These are phyloP conservation scores for Yarrowia yakushimensis DNA, from an alignment of 805 yeast species.

Conservation along the genomic window DNA sequence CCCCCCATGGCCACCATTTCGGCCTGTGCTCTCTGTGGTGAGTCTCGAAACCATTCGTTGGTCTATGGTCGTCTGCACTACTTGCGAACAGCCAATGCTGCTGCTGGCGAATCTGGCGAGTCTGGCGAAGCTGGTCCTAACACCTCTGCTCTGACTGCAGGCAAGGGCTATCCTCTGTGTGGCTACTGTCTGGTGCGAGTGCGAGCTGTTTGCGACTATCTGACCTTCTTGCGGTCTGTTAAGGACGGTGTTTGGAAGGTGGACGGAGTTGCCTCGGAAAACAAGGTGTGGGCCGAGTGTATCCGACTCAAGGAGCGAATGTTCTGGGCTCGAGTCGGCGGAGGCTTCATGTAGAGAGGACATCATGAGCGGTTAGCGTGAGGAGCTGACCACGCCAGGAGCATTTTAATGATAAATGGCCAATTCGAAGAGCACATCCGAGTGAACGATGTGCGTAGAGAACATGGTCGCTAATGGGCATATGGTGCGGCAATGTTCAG, in stretches of 20 bases:
- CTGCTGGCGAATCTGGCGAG: constrained; percentile 28
- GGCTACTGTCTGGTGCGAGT: constrained; percentile 75
- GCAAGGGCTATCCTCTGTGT: constrained; percentile 63
- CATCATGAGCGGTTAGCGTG: neutral
- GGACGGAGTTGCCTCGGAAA: constrained; percentile 39
- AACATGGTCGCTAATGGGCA: neutral
- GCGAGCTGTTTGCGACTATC: constrained; percentile 77
- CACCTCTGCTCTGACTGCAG: constrained; percentile 18
- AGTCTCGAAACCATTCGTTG: constrained; percentile 60
- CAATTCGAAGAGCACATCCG: neutral
- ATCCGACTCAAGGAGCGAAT: constrained; percentile 64
- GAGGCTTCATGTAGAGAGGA: constrained; percentile 24
- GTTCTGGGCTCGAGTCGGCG: constrained; percentile 80
- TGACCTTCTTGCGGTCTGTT: constrained; percentile 69
- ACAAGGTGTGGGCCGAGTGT: constrained; percentile 58
- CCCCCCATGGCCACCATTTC: constrained; percentile 73
- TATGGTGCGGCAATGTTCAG: neutral
- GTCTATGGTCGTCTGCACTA: constrained; percentile 76
- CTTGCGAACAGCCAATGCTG: constrained; percentile 45
- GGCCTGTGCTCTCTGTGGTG: constrained; percentile 85
- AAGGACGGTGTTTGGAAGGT: constrained; percentile 59
- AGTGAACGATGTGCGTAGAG: neutral
- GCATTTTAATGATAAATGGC: constrained; percentile 1
- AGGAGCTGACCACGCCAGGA: neutral
- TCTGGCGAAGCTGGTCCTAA: neutral